phyloP scores from a whole-genome alignment of 2,329 filamentous ascomycete genomes.

The Penicillium decumbens region DNA sequence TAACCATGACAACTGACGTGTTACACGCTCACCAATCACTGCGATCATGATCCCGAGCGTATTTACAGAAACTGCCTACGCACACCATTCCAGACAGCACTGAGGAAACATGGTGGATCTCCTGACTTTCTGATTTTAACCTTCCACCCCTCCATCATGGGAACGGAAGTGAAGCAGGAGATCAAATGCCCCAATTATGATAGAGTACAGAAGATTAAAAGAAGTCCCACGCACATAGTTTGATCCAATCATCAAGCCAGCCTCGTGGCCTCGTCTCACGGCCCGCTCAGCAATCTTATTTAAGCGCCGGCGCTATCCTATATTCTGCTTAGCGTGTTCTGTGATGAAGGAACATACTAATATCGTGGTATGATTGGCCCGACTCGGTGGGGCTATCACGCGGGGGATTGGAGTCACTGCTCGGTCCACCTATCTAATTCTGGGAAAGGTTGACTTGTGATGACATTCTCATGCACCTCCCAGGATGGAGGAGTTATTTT shows the following conservation, averaged over 20 bases:
- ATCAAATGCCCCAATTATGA: not conserved
- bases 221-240: not conserved
- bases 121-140: not conserved
- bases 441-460: not conserved
- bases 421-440: not conserved
- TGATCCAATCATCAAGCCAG: not conserved
- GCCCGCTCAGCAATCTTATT: not conserved
- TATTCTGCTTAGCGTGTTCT: not conserved
- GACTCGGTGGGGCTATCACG: not conserved
- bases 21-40: not conserved
- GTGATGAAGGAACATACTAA: not conserved
- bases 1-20: not conserved
- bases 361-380: not conserved
- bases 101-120: not conserved
- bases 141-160: not conserved
- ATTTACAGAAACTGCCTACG: not conserved
- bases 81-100: not conserved
- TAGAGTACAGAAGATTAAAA: not conserved
- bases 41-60: not conserved
- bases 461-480: not conserved
- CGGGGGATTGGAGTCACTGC: not conserved
- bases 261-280: not conserved
- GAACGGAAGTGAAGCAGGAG: not conserved
- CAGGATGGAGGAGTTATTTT: not conserved
- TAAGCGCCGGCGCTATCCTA: conserved; percentile 16